A percentile compares a stretch with the other conserved stretches of the same genome.
These are phyloP conservation scores for Euphorbia peplus DNA, from an alignment of 345 rosid genomes.

Conservation along the genomic window DNA sequence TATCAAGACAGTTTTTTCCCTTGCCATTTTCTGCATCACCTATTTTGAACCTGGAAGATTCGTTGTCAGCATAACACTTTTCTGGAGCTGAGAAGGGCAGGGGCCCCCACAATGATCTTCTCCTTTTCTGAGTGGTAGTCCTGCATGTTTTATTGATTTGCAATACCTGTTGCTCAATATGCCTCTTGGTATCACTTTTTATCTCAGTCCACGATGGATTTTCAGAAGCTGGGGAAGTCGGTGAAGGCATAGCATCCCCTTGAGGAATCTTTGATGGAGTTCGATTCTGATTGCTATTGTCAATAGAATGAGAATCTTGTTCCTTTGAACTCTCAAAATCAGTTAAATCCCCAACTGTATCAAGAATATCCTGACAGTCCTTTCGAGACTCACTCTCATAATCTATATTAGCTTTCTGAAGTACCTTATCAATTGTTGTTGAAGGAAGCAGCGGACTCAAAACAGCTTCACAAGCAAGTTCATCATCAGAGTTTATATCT, in stretches of 20 bases:
- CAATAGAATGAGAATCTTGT: slow-evolving; percentile 26
- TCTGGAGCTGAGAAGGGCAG: slow-evolving; percentile 47
- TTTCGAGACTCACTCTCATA: slow-evolving; percentile 77
- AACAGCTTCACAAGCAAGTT: slow-evolving; percentile 69
- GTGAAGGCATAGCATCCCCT: slow-evolving; percentile 34
- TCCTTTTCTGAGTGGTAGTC: slow-evolving; percentile 34
- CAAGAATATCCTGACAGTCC: slow-evolving; percentile 97
- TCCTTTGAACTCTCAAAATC: slow-evolving; percentile 43
- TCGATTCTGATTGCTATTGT: slow-evolving; percentile 23
- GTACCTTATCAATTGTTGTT: slow-evolving; percentile 57
- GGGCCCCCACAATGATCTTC: slow-evolving; percentile 57
- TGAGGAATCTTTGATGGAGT: slow-evolving; percentile 42
- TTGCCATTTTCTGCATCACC: slow-evolving; percentile 31
- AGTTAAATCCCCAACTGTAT: slow-evolving; percentile 61
- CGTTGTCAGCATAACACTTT: slow-evolving; percentile 34
- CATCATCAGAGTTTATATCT: slow-evolving; percentile 95
- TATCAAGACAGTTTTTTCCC: slow-evolving; percentile 21
- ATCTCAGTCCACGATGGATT: slow-evolving; percentile 36
- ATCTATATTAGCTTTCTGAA: slow-evolving; percentile 77
- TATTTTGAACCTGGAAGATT: slow-evolving; percentile 19
- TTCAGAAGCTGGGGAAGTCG: slow-evolving; percentile 37
- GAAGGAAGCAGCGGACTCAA: slow-evolving; percentile 76
- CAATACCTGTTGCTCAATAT: slow-evolving; percentile 23
- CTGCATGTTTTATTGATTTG: slow-evolving; percentile 26
- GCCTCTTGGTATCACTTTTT: slow-evolving; percentile 34